Base-by-base conservation (phyloP, 495 filamentous ascomycete species). In the Viridothelium virens region DNA sequence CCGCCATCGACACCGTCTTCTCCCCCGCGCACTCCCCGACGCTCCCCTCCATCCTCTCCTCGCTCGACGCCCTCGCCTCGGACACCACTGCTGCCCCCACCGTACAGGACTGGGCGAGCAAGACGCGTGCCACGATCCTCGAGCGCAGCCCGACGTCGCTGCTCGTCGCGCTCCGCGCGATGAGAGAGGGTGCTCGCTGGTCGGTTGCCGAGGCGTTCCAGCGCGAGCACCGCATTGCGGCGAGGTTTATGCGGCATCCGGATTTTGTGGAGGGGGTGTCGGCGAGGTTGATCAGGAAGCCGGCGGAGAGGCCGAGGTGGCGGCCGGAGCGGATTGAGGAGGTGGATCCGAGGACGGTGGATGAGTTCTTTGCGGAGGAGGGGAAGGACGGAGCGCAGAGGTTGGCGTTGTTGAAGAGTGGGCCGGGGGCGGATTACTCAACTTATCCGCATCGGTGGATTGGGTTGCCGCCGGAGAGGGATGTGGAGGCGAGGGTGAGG, bases 251-350 rank as follows among this genome's bases (percentile, higher is more conserved):
- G 93, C 74, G 77, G 39, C 85, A 90, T 71, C 87, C 85, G 3
- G 94, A 98, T 75, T 98, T 97, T 75, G 83, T 84, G 56, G 87
- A 91, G 75, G 94, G 94, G 47, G 92, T 97, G 53, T 84, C 83
- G 63, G 87, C 91, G 36, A 81, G 84, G 33, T 81, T 97, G 34
- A 82, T 92, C 68, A 80, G 82, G 39, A 90, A 91, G 77, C 80
- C 83, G 14, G 65, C 82, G 31, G 75, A 79, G 63, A 77, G 77
- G 36, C 84, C 89, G 2, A 75, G 77, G 48, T 97, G 92, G 91
- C 71, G 88, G 63, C 93, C 93, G 3, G 81, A 81, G 33, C 82
- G 79, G 4, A 79, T 96, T 10, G 79, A 84, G 33, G 86, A 86
- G 41, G 83, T 91, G 36, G 73, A 77, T 2, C 68, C 74, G 0